These are phyloP conservation scores for Colletotrichum sansevieriae DNA, from an alignment of 2,329 filamentous ascomycete genomes.

Conservation along the genomic window DNA sequence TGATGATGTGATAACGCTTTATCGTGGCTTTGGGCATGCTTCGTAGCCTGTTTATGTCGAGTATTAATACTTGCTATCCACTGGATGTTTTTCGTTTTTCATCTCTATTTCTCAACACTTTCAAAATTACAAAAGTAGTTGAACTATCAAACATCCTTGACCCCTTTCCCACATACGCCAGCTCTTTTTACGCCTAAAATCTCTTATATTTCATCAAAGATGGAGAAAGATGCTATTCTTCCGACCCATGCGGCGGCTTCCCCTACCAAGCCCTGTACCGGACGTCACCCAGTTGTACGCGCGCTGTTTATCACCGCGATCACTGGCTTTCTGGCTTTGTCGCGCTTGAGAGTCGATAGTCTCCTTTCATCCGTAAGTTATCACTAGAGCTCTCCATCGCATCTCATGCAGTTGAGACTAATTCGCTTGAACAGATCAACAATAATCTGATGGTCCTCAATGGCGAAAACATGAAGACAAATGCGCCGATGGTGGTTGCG, in stretches of 20 bases:
- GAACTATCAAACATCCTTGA: too few relatives aligned
- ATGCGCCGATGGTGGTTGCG: background rate
- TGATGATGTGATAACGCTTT: background rate
- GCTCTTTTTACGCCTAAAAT: background rate
- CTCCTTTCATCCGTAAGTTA: background rate
- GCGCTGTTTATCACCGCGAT: background rate
- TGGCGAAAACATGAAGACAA: background rate
- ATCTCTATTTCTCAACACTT: too few relatives aligned
- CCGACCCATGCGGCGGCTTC: conserved; percentile 3
- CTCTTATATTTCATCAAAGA: background rate
- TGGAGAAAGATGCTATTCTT: conserved; percentile 3
- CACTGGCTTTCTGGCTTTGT: background rate
- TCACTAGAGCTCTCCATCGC: background rate
- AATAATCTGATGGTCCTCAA: background rate
- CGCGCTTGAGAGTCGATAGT: background rate
- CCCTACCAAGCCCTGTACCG: background rate
- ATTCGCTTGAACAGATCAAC: background rate
- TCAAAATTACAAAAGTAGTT: too few relatives aligned
- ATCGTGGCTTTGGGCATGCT: background rate
- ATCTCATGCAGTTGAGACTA: too few relatives aligned
- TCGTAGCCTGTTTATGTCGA: too few relatives aligned
- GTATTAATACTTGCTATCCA: too few relatives aligned
- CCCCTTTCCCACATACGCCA: too few relatives aligned
- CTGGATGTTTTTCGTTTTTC: too few relatives aligned
- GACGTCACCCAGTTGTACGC: background rate